These are phyloP conservation scores for Beauveria australis DNA, from an alignment of 2,329 filamentous ascomycete genomes.

Conservation along the genomic window DNA sequence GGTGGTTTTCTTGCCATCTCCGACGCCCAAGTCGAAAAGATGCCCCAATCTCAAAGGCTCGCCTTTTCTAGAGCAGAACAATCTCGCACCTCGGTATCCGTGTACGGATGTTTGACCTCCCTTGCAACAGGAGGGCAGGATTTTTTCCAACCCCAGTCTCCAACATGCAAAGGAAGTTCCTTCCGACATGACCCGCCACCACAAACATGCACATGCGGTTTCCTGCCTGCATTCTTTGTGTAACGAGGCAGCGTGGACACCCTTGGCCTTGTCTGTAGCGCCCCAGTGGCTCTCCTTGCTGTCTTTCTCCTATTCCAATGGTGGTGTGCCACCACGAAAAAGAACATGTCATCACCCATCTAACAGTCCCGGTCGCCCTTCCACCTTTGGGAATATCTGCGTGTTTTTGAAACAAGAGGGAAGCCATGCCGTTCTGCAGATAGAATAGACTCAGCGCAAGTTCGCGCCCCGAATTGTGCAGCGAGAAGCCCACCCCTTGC, in stretches of 20 bases:
- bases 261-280: too few relatives aligned
- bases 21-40: background rate
- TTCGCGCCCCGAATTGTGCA: conserved; percentile 5
- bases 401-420: background rate
- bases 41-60: background rate
- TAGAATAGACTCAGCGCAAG: conserved; percentile 4
- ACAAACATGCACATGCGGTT: background rate
- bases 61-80: too few relatives aligned
- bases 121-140: too few relatives aligned
- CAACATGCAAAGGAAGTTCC: background rate
- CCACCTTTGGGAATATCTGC: background rate
- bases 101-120: too few relatives aligned
- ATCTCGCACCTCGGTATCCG: too few relatives aligned
- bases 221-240: too few relatives aligned
- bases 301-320: background rate
- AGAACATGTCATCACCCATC: background rate
- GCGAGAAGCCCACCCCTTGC: background rate
- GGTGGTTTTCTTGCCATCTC: background rate
- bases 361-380: background rate
- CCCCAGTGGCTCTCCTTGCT: too few relatives aligned
- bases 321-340: background rate
- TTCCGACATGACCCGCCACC: background rate
- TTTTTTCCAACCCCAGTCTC: too few relatives aligned
- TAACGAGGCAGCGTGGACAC: too few relatives aligned
- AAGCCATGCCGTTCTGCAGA: background rate